Conservation (phyloP, 2,329 filamentous ascomycete genomes). For the Stachybotrys elegans region DNA sequence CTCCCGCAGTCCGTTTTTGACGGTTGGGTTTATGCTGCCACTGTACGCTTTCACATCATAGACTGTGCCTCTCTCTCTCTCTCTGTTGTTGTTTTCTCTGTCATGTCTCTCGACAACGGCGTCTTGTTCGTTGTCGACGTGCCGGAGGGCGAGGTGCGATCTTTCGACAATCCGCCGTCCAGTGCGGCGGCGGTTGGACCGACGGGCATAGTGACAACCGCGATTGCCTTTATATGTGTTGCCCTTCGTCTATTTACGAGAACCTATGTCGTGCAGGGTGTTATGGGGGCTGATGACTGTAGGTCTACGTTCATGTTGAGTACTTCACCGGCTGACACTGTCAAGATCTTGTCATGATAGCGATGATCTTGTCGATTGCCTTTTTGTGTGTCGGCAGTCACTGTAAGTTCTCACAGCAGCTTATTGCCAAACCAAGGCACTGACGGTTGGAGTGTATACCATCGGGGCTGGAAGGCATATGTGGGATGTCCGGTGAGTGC, state of each 20-base stretch:
- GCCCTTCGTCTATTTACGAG: slow-evolving; percentile 20
- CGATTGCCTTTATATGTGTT: slow-evolving; percentile 16
- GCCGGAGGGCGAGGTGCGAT: slow-evolving; percentile 17
- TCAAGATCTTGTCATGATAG: slow-evolving; percentile 18
- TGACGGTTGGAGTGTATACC: slow-evolving; percentile 13
- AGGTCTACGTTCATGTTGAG: slow-evolving; percentile 1
- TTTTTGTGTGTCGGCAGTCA: slow-evolving; percentile 16
- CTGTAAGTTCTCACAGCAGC: slow-evolving; percentile 10
- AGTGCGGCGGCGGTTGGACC: slow-evolving; percentile 16
- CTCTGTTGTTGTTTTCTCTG: too few species aligned
- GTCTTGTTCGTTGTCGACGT: slow-evolving; percentile 50
- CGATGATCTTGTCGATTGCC: slow-evolving; percentile 16
- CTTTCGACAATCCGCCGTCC: slow-evolving; percentile 13
- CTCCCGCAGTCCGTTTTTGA: too few species aligned
- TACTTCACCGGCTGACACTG: slow-evolving; percentile 2
- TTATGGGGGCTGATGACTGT: slow-evolving; percentile 23
- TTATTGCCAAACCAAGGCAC: rapidly evolving
- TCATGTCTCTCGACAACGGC: slow-evolving; percentile 54
- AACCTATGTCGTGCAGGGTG: slow-evolving; percentile 19
- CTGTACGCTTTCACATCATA: background rate
- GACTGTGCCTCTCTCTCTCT: too few species aligned
- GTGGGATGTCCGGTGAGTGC: slow-evolving; percentile 21
- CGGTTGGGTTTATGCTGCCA: background rate
- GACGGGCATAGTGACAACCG: slow-evolving; percentile 15
- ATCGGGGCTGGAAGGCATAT: slow-evolving; percentile 22